These are phyloP conservation scores for Arbutus unedo DNA, from an alignment of 148 eudicot genomes.

Conservation along the genomic window DNA sequence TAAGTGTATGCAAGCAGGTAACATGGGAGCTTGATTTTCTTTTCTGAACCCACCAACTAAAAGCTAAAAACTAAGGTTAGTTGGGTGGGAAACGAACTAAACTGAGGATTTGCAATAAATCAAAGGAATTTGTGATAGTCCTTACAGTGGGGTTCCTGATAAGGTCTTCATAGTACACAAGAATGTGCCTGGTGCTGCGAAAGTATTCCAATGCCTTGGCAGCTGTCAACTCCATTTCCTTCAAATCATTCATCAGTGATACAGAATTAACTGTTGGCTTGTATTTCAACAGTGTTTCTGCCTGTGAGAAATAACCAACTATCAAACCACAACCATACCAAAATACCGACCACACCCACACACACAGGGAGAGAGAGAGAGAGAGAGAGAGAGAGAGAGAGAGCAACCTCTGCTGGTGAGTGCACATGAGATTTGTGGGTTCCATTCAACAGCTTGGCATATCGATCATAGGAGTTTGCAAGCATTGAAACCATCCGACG, in stretches of 20 bases:
- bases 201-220: slow-evolving; percentile 57
- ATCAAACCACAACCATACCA: slow-evolving; percentile 2
- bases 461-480: slow-evolving; percentile 74
- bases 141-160: slow-evolving; percentile 69
- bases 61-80: neutral
- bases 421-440: slow-evolving; percentile 95
- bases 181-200: slow-evolving; percentile 63
- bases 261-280: slow-evolving; percentile 72
- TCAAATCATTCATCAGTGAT: slow-evolving; percentile 47
- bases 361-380: neutral
- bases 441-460: slow-evolving; percentile 76
- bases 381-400: slow-evolving; percentile 16
- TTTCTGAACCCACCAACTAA: neutral
- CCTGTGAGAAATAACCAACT: slow-evolving; percentile 41
- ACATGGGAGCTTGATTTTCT: neutral
- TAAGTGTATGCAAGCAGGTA: neutral
- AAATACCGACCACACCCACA: neutral
- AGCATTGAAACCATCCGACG: slow-evolving; percentile 88
- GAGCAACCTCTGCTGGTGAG: slow-evolving; percentile 64
- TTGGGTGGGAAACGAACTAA: neutral
- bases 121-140: neutral
- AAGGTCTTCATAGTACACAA: slow-evolving; percentile 82
- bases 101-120: neutral
- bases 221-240: slow-evolving; percentile 53
- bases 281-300: slow-evolving; percentile 67